A percentile compares a stretch with the other conserved stretches of the same genome.
Evolutionary conservation across 1,284 basidiomycete species (phyloP).

Genomic region (Ceratorhiza oryzae-sativae): DNA sequence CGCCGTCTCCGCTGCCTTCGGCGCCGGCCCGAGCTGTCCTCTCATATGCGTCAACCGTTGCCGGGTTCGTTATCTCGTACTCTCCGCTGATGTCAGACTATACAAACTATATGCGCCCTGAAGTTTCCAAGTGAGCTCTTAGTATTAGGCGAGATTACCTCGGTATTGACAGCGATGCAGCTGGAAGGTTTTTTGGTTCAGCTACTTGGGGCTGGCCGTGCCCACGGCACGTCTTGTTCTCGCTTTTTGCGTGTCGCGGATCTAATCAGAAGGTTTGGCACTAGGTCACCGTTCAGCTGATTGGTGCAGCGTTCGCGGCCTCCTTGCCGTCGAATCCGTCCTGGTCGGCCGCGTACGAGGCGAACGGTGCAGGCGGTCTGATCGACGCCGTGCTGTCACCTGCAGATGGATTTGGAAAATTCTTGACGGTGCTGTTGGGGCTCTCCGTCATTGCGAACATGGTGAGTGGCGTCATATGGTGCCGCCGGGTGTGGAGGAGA

Average conservation of each 20-base stretch:
- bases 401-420: conserved; percentile 66
- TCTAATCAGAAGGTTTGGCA: not conserved
- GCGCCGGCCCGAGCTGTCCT: conserved; percentile 63
- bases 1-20: conserved; percentile 50
- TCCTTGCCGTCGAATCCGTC: conserved; percentile 65
- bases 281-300: conserved; percentile 68
- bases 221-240: conserved; percentile 61
- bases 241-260: not conserved
- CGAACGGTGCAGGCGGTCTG: conserved; percentile 66
- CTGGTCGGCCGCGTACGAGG: conserved; percentile 70
- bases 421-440: conserved; percentile 71
- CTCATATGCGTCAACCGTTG: conserved; percentile 71
- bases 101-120: conserved; percentile 67
- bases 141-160: not conserved
- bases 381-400: conserved; percentile 77
- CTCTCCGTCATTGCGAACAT: conserved; percentile 86
- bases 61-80: conserved; percentile 77
- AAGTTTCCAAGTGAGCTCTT: conserved; percentile 60
- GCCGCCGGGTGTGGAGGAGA: not conserved
- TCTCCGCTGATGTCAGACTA: conserved; percentile 74
- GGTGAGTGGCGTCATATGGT: conserved; percentile 46
- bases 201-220: conserved; percentile 76
- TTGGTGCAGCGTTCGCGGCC: conserved; percentile 76
- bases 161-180: conserved; percentile 49
- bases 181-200: conserved; percentile 72